Base-by-base conservation (phyloP, 1,139 yeast genomes). In the Blastobotrys elegans region DNA sequence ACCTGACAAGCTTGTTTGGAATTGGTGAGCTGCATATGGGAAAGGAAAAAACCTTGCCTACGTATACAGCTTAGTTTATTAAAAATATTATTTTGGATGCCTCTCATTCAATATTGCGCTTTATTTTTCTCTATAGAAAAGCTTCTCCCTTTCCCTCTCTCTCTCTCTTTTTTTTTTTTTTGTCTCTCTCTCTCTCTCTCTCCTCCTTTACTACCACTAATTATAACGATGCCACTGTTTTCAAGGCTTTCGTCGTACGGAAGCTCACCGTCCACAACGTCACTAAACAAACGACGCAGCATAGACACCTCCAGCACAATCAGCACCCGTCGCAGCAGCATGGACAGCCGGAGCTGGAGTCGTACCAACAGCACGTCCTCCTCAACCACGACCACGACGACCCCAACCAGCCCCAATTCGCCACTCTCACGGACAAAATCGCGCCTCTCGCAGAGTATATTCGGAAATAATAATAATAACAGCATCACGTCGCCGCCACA, bases 321-420 rank as follows among this genome's bases (percentile, higher is more conserved):
- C 7, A 30, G 17, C 17, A 34, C 26, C 26, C 21, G 38, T 5
- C 21, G 38, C 11, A 34, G 38, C 26, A 34, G 38, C 24, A 17
- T 34, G 21, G 38, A 34, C n/a, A 34, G 38, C 13, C 24, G 38
- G 22, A 34, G 38, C 13, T 34, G 38, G 38, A 34, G 38, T 18
- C 21, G 38, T 13, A 24, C 38, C n/a, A 34, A 24, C 11, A 34
- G 38, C 24, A n/a, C 38, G 26, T 20, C 24, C 16, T 34, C 38
- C 27, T 6, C 27, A 5, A n/a, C n/a, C n/a, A n/a, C n/a, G n/a
- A n/a, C n/a, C n/a, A n/a, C n/a, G n/a, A 24, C 27, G 8, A 24
- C 10, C 27, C 8, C 8, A 5, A 24, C 27, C 14, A 34, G 26
- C 24, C 26, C 38, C 8, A 34, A 16, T 18, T 34, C 38, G 24